Percentiles rank a stretch among this genome's conserved stretches.
Evolutionary conservation across 139 green algal genomes (phyloP).

Genomic region (Nannochloris sp.): DNA sequence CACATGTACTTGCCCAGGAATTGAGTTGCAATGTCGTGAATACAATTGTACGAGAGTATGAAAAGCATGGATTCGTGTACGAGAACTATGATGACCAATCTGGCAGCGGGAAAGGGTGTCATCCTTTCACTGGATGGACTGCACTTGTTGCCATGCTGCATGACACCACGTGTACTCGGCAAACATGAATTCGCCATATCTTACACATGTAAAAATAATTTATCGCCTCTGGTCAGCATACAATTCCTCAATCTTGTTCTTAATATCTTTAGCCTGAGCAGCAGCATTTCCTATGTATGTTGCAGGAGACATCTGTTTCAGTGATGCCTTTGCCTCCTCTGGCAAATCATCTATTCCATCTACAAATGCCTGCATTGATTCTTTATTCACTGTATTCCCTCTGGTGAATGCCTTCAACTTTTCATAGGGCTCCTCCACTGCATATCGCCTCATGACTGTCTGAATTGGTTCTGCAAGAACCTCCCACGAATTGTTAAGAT

Average conservation of each 20-base stretch:
- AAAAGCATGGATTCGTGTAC: conserved; percentile 65
- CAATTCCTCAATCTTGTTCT: conserved; percentile 1
- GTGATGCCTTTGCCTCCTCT: conserved; percentile 40
- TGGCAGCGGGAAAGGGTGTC: conserved; percentile 65
- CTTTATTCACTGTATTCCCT: conserved; percentile 65
- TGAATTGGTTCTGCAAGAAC: conserved; percentile 97
- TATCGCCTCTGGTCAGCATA: not conserved
- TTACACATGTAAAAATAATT: not conserved
- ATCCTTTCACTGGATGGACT: conserved; percentile 94
- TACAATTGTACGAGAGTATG: conserved; percentile 67
- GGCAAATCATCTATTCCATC: conserved; percentile 68
- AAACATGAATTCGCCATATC: too few species aligned
- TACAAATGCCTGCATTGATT: conserved; percentile 67
- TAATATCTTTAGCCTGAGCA: conserved; percentile 49
- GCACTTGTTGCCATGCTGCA: conserved; percentile 60
- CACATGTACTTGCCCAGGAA: conserved; percentile 28
- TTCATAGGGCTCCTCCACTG: conserved; percentile 92
- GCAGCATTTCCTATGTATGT: conserved; percentile 92
- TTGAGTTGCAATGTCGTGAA: conserved; percentile 53
- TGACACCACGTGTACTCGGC: conserved; percentile 19
- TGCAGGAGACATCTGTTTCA: conserved; percentile 69
- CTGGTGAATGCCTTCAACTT: conserved; percentile 97
- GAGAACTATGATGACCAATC: conserved; percentile 78
- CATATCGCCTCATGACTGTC: conserved; percentile 90
- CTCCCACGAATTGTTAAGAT: conserved; percentile 81